Percentiles rank a stretch among this genome's conserved stretches.
phyloP scores from a whole-genome alignment of 1,284 basidiomycete species.

The Trichosporon ovoides region DNA sequence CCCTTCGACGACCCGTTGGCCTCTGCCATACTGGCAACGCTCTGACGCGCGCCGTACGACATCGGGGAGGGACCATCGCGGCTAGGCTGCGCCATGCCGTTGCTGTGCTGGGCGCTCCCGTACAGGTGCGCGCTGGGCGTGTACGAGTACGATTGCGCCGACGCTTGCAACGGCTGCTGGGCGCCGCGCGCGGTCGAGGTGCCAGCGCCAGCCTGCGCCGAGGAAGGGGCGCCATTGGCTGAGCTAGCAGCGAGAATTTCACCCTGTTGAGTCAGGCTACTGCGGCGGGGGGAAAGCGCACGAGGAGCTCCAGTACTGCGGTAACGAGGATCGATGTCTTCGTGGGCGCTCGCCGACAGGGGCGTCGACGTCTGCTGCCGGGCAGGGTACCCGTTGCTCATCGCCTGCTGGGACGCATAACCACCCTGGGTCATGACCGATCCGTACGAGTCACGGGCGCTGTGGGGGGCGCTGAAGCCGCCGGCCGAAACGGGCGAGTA shows the following conservation, averaged over 20 bases:
- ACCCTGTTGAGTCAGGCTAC: slow-evolving; percentile 7
- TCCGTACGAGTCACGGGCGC: slow-evolving; percentile 39
- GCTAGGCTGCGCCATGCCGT: slow-evolving; percentile 6
- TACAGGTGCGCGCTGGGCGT: slow-evolving; percentile 1
- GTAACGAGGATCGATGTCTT: slow-evolving; percentile 23
- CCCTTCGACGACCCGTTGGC: slow-evolving; percentile 4
- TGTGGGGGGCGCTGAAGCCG: slow-evolving; percentile 29
- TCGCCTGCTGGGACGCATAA: slow-evolving; percentile 30
- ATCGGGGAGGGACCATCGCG: slow-evolving; percentile 3
- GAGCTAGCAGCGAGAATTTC: slow-evolving; percentile 2
- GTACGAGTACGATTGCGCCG: slow-evolving; percentile 5
- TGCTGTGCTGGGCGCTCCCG: slow-evolving; percentile 4
- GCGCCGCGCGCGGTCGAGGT: slow-evolving; percentile 5
- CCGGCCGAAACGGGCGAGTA: slow-evolving; percentile 35
- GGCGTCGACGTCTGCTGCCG: slow-evolving; percentile 42
- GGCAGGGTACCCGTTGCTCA: slow-evolving; percentile 38
- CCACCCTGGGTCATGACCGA: slow-evolving; percentile 30
- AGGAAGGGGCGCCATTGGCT: not conserved
- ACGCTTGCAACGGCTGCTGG: slow-evolving; percentile 3
- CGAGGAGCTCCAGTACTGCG: slow-evolving; percentile 19
- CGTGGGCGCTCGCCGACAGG: slow-evolving; percentile 26
- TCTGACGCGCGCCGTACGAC: not conserved
- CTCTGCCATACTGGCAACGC: slow-evolving; percentile 4
- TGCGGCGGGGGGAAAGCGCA: slow-evolving; percentile 11
- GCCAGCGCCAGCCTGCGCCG: slow-evolving; percentile 3